Evolutionary conservation across 495 filamentous ascomycete species (phyloP).

Genomic region (Glonium stellatum): DNA sequence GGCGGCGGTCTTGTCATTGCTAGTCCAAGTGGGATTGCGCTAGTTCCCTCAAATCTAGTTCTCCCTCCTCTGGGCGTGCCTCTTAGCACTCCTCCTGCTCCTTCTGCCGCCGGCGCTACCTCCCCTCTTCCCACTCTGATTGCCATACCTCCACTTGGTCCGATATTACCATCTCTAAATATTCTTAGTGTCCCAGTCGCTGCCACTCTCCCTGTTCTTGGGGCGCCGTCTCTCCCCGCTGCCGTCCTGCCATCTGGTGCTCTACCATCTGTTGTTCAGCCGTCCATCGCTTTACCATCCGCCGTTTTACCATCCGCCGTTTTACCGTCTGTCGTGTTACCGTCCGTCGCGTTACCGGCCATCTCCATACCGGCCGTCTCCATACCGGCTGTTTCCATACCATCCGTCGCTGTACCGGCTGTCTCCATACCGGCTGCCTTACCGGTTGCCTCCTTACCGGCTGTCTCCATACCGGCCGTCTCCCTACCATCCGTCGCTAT

Average conservation of each 20-base stretch:
- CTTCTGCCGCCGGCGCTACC: neutral
- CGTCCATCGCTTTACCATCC: no score
- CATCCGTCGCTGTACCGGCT: neutral
- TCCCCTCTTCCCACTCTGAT: neutral
- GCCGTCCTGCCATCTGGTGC: neutral
- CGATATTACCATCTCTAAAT: no score
- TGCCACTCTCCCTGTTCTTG: no score
- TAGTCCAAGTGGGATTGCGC: neutral
- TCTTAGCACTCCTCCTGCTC: neutral
- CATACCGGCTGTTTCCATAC: neutral
- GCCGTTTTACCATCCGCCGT: neutral
- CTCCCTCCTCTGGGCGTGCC: slow-evolving; percentile 1
- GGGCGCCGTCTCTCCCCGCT: no score
- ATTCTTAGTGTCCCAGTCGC: no score
- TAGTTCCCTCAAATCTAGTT: neutral
- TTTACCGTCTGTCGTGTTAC: neutral
- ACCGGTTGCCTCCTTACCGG: neutral
- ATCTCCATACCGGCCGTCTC: neutral
- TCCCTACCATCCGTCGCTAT: no score
- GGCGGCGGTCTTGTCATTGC: neutral
- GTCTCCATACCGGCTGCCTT: no score
- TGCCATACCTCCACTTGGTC: no score
- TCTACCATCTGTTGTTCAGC: neutral
- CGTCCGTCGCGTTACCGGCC: neutral
- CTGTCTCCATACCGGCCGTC: no score